A percentile compares a stretch with the other conserved stretches of the same genome.
phyloP scores from a whole-genome alignment of 805 yeast genomes.

The Teunomyces stri region DNA sequence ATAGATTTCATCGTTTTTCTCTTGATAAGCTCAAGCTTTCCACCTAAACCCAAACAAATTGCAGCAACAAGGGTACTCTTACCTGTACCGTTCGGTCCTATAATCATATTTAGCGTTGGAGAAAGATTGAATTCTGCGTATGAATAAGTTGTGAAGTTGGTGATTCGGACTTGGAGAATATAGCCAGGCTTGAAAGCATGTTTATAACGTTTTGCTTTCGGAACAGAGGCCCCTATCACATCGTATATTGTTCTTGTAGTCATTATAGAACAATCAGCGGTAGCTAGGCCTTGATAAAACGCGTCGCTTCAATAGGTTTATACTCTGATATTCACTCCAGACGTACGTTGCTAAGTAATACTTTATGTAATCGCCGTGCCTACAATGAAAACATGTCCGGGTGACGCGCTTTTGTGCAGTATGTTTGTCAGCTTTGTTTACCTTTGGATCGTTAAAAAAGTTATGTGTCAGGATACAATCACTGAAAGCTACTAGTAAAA shows the following conservation, averaged over 20 bases:
- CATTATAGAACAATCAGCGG: neutral
- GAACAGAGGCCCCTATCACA: neutral
- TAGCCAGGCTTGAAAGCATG: constrained; percentile 38
- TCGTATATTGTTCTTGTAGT: neutral
- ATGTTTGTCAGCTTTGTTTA: neutral
- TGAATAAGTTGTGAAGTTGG: constrained; percentile 67
- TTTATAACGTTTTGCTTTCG: neutral
- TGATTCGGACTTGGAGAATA: constrained; percentile 49
- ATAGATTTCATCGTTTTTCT: constrained; percentile 64
- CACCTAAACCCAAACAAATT: constrained; percentile 83
- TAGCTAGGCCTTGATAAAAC: neutral
- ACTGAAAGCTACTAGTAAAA: neutral
- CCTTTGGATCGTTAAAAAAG: constrained; percentile 4
- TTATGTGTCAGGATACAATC: constrained; percentile 1
- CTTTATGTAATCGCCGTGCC: too few relatives aligned
- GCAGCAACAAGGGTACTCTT: constrained; percentile 93
- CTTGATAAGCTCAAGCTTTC: constrained; percentile 71
- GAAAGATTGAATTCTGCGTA: constrained; percentile 71
- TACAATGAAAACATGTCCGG: neutral
- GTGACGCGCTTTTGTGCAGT: neutral
- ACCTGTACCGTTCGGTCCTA: constrained; percentile 97
- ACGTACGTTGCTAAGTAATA: too few relatives aligned
- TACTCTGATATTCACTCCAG: too few relatives aligned
- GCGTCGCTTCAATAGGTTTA: neutral
- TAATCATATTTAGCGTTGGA: constrained; percentile 83